Percentiles rank a stretch among this genome's conserved stretches.
Conservation (phyloP, 768 basidiomycete genomes). For the Phanerodontia chrysosporium region DNA sequence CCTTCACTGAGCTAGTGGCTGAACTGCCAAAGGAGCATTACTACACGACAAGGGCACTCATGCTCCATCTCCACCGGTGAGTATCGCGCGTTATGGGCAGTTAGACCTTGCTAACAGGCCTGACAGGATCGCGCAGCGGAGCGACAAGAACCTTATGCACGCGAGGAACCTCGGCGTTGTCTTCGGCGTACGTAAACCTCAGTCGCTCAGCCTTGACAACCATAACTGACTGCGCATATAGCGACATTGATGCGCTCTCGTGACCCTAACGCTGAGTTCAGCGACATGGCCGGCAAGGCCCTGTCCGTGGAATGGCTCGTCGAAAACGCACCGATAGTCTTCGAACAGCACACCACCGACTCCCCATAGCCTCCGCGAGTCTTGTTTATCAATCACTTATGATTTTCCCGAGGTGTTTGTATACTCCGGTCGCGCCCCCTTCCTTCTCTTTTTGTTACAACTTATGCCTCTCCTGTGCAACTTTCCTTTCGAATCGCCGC, state of each 20-base stretch:
- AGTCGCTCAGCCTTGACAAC: too few species aligned
- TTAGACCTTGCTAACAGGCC: neutral
- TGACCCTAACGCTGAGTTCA: conserved; percentile 85
- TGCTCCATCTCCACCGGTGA: conserved; percentile 86
- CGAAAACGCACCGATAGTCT: conserved; percentile 71
- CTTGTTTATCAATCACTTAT: conserved; percentile 7
- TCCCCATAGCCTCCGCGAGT: neutral
- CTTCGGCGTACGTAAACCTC: conserved; percentile 81
- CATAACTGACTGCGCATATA: conserved; percentile 27
- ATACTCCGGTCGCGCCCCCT: neutral
- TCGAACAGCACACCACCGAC: conserved; percentile 20
- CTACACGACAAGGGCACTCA: conserved; percentile 72
- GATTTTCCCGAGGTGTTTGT: neutral
- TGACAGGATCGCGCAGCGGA: conserved; percentile 56
- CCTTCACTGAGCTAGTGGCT: conserved; percentile 64
- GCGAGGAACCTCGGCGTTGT: conserved; percentile 95
- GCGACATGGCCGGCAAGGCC: conserved; percentile 96
- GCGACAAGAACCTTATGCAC: conserved; percentile 85
- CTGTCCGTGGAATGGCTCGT: conserved; percentile 92
- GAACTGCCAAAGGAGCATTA: conserved; percentile 87
- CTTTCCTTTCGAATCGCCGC: neutral
- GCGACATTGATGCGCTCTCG: conserved; percentile 92
- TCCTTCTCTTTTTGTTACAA: neutral
- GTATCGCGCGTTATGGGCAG: conserved; percentile 19
- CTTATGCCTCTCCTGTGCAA: neutral